Conservation (phyloP, 495 filamentous ascomycete genomes). For the Penicillium canariense region DNA sequence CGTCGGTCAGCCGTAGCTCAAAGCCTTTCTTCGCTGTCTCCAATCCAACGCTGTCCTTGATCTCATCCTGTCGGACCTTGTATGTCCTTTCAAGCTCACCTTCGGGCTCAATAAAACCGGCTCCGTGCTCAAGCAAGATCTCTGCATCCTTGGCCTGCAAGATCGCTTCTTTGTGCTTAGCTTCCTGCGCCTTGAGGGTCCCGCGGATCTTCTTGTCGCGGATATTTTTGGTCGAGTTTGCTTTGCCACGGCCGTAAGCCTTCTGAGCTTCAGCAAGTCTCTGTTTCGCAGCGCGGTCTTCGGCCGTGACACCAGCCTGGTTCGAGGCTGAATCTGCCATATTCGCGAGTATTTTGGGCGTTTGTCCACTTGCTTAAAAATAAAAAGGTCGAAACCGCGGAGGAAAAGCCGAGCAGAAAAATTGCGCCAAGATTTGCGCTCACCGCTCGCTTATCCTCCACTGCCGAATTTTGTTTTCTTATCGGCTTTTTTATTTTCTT, state of each 20-base stretch:
- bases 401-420: conserved; percentile 24
- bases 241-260: conserved; percentile 79
- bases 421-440: conserved; percentile 34
- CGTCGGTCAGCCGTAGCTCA: conserved; percentile 75
- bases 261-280: conserved; percentile 62
- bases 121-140: conserved; percentile 84
- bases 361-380: conserved; percentile 1
- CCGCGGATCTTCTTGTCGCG: conserved; percentile 87
- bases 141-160: conserved; percentile 89
- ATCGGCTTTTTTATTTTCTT: conserved; percentile 29
- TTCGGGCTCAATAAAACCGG: conserved; percentile 86
- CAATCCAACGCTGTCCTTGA: conserved; percentile 67
- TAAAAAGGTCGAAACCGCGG: conserved; percentile 5
- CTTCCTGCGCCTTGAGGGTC: conserved; percentile 74
- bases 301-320: conserved; percentile 32
- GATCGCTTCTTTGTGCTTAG: conserved; percentile 75
- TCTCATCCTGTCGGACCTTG: conserved; percentile 86
- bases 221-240: conserved; percentile 53
- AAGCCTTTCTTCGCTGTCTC: conserved; percentile 90
- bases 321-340: conserved; percentile 28
- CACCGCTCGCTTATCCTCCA: conserved; percentile 41
- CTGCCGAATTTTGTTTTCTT: conserved; percentile 39
- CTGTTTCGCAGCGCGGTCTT: conserved; percentile 39
- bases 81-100: conserved; percentile 86
- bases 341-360: conserved; percentile 19